These are phyloP conservation scores for Lecanicillium sp. DNA, from an alignment of 2,329 filamentous ascomycete genomes.

Conservation along the genomic window DNA sequence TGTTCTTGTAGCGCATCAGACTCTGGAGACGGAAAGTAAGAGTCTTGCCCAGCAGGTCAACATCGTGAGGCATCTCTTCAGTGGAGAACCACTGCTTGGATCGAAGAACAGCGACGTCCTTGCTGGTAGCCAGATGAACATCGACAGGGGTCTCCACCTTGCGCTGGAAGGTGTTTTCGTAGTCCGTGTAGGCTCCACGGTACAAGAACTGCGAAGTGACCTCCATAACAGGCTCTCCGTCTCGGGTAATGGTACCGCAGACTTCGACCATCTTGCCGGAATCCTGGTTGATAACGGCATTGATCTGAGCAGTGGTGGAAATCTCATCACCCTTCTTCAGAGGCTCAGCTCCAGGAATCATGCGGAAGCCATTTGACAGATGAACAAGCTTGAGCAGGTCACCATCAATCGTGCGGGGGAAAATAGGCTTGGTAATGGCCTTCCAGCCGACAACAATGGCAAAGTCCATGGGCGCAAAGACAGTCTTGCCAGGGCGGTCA, in stretches of 20 bases:
- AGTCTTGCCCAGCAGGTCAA: constrained; percentile 86
- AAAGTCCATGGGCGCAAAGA: constrained; percentile 97
- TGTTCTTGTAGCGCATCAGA: constrained; percentile 90
- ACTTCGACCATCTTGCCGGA: constrained; percentile 99
- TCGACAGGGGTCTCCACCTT: constrained; percentile 95
- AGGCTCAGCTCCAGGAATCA: constrained; percentile 91
- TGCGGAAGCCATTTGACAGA: constrained; percentile 94
- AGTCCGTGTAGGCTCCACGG: constrained; percentile 86
- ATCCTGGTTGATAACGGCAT: constrained; percentile 95
- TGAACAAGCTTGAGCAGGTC: constrained; percentile 95
- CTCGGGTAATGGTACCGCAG: constrained; percentile 88
- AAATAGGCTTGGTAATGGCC: constrained; percentile 98
- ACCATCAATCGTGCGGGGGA: constrained; percentile 91
- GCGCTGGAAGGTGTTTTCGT: constrained; percentile 96
- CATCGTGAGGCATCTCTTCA: constrained; percentile 60
- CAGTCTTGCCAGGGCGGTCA: constrained; percentile 85
- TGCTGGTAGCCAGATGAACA: constrained; percentile 75
- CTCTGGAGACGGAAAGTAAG: constrained; percentile 93
- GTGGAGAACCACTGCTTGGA: constrained; percentile 98
- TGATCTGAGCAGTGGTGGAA: constrained; percentile 89
- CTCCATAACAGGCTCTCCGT: constrained; percentile 86
- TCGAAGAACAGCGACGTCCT: constrained; percentile 86
- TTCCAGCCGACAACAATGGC: constrained; percentile 98
- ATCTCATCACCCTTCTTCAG: constrained; percentile 93
- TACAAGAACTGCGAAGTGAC: constrained; percentile 98